These are phyloP conservation scores for Ustilago bromivora DNA, from an alignment of 1,284 basidiomycete genomes.

Conservation along the genomic window DNA sequence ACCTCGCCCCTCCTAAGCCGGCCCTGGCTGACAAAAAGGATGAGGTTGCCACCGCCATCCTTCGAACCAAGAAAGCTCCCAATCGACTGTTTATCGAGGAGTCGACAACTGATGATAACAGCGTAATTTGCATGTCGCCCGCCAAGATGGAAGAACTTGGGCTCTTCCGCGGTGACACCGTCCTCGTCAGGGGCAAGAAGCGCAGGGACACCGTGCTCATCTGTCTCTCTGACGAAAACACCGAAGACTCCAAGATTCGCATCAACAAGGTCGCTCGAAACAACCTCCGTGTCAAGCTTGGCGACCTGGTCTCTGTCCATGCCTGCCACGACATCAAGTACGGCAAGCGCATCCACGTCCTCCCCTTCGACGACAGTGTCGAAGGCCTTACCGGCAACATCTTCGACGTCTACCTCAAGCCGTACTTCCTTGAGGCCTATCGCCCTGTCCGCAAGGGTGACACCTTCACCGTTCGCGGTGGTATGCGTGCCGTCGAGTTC, in stretches of 20 bases:
- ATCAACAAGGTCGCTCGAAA: conserved; percentile 98
- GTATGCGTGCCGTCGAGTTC: conserved; percentile 82
- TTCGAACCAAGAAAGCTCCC: conserved; percentile 64
- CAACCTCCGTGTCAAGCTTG: conserved; percentile 97
- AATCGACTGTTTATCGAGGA: conserved; percentile 70
- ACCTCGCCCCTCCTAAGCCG: conserved; percentile 31
- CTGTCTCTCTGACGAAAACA: conserved; percentile 91
- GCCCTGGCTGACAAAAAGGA: conserved; percentile 55
- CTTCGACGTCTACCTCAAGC: conserved; percentile 98
- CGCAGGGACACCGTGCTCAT: conserved; percentile 91
- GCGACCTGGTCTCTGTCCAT: conserved; percentile 94
- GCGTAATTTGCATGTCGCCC: conserved; percentile 92
- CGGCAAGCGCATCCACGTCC: conserved; percentile 94
- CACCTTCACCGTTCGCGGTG: conserved; percentile 97
- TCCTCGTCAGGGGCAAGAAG: conserved; percentile 81
- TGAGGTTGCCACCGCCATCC: conserved; percentile 67
- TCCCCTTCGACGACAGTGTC: conserved; percentile 98
- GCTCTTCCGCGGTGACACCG: conserved; percentile 90
- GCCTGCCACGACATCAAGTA: conserved; percentile 99
- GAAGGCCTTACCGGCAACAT: conserved; percentile 97
- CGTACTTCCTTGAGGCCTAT: conserved; percentile 99
- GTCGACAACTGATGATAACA: conserved; percentile 70
- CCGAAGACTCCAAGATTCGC: conserved; percentile 97
- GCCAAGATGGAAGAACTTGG: conserved; percentile 95
- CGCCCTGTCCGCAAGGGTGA: conserved; percentile 95